Evolutionary conservation across 371 early-diverging fungal species (phyloP), one percentile per base, ranked within the genome.

Genomic region (Mucor indicus): DNA sequence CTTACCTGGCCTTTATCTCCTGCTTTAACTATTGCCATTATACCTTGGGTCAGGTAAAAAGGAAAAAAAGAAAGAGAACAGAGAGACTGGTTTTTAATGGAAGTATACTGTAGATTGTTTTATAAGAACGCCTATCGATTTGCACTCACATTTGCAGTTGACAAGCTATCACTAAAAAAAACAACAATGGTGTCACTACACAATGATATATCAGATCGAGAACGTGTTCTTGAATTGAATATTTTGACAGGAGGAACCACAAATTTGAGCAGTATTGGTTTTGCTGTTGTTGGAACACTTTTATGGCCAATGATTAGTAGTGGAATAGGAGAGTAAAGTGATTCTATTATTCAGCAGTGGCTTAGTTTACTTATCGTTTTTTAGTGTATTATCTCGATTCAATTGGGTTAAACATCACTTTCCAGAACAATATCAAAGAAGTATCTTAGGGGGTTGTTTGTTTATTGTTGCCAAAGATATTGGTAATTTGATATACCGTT

Each of bases 341-440:
- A 17, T 33, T 33, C 6, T 5, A 10, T 11, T 29, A 13, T 19
- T 35, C 37, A 1, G 19, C 41, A 23, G 8, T 37, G 4, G 24
- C 24, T 7, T 0, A 17, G 15, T 27, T 17, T 13, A 21, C 29
- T 16, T 15, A 24, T 37, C 12, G 8, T 1, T 5, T 13, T 37
- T 17, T 64, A 83, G 80, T 22, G 59, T 77, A 27, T 49, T 81
- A 11, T 64, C 64, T 25, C 64, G 70, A 29, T 60, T 77, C 36
- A 54, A 73, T 24, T 70, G 67, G 48, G 52, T 82, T 7, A 50
- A 68, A 47, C 62, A 67, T 8, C 52, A 72, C 19, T 69, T 84
- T 44, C 81, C 80, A 0, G 77, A 79, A 15, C 71, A 76, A 23
- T 80, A 82, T 47, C 79, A 81, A 38, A 64, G 85, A 21, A 81